phyloP scores from a whole-genome alignment of 176 grass and related monocot genomes.

The Carex littledalei region DNA sequence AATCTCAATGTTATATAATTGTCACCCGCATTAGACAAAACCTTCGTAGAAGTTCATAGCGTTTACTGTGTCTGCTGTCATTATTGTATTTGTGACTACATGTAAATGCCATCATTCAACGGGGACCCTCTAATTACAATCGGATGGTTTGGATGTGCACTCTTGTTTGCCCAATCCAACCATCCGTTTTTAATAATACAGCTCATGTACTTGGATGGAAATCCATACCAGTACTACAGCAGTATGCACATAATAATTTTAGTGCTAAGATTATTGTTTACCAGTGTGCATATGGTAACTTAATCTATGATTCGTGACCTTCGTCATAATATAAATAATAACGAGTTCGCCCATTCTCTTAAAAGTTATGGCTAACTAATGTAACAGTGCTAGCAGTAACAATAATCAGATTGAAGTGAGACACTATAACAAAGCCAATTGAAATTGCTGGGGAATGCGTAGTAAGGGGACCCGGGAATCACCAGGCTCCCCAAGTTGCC shows the following conservation, averaged over 20 bases:
- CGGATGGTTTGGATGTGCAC: background rate
- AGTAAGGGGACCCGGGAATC: conserved; percentile 54
- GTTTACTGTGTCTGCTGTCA: background rate
- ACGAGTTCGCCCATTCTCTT: background rate
- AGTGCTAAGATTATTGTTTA: background rate
- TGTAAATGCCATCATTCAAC: background rate
- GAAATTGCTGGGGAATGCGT: conserved; percentile 67
- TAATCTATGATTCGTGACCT: background rate
- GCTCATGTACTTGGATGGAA: background rate
- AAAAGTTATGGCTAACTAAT: background rate
- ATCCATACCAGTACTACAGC: background rate
- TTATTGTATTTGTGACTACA: background rate
- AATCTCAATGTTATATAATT: background rate
- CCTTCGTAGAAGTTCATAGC: background rate
- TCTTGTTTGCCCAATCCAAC: background rate
- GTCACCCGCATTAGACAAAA: background rate
- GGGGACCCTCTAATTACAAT: background rate
- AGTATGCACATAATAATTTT: background rate
- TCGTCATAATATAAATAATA: background rate
- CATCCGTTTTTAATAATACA: background rate
- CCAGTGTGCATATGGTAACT: background rate
- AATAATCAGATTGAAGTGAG: background rate
- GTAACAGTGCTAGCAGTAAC: background rate
- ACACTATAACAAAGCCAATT: conserved; percentile 41
- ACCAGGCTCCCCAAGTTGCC: conserved; percentile 68